Evolutionary conservation across 202 grass and related monocot species (phyloP), one percentile per base, ranked within the genome.

Genomic region (Elaeis oleifera): DNA sequence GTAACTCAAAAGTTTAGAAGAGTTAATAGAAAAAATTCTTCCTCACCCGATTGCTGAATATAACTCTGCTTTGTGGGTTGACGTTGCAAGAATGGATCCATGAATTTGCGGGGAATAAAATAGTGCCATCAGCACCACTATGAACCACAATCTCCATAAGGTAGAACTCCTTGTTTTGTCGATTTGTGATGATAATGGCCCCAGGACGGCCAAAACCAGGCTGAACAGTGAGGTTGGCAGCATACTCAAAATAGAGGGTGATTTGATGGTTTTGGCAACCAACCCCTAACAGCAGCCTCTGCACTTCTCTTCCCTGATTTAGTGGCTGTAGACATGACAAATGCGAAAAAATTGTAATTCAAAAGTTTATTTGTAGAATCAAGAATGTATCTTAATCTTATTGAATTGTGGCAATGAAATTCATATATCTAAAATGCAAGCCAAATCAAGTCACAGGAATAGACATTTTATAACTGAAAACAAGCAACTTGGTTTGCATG

Each of bases 31-130:
- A 13, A 44, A 24, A 9, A 44, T 2, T 44, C 1, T 14, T 13
- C 36, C 60, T n/a, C 24, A 77, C 80, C 68, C 77, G 67, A 82
- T 82, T 82, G 53, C 49, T 73, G 68, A 82, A 82, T 36, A 82
- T 23, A 67, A 82, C 36, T 48, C 62, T 54, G 50, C 68, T 73
- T 24, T 60, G 56, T 49, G 68, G 56, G 51, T 82, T 73, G 26
- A 73, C 80, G 29, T 67, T 67, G 19, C 18, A 55, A 61, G 74
- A 72, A 53, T 82, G 80, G 63, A 82, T 82, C 80, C 80, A 82
- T 48, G 80, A 68, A 73, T 82, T 77, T 73, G 60, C 68, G 51
- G 80, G 73, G 16, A 77, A 82, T 29, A 73, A 61, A 52, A 54
- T 56, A n/a, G 80, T 56, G 0, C 61, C 73, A 53, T 69, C 80